phyloP scores from a whole-genome alignment of 2,329 filamentous ascomycete species.

The Penicillium polonicum region DNA sequence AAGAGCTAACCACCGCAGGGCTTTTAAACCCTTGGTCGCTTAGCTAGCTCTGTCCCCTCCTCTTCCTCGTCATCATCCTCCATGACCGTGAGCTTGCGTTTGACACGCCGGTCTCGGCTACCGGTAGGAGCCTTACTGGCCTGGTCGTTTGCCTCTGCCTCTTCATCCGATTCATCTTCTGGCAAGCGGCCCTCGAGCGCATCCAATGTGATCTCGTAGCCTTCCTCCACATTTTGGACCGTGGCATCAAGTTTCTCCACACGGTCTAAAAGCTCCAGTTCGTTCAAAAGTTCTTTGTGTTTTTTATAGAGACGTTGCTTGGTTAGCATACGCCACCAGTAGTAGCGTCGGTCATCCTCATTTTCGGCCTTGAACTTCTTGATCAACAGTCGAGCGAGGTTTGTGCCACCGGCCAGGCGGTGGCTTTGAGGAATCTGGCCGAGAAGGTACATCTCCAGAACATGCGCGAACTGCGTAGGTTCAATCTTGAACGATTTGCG shows the following conservation, averaged over 20 bases:
- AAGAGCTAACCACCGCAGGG: background rate
- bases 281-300: conserved; percentile 59
- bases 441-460: conserved; percentile 63
- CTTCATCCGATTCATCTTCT: conserved; percentile 12
- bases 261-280: conserved; percentile 57
- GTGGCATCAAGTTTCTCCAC: conserved; percentile 61
- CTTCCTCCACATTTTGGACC: conserved; percentile 56
- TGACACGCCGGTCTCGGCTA: conserved; percentile 17
- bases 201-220: conserved; percentile 57
- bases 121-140: conserved; percentile 3
- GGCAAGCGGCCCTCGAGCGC: conserved; percentile 22
- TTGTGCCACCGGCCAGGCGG: conserved; percentile 50
- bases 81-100: conserved; percentile 25
- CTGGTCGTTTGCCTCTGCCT: background rate
- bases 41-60: conserved; percentile 26
- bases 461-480: conserved; percentile 60
- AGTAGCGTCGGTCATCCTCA: conserved; percentile 59
- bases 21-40: conserved; percentile 34
- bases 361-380: conserved; percentile 49
- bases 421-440: conserved; percentile 53
- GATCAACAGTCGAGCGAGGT: conserved; percentile 52
- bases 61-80: conserved; percentile 29
- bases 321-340: conserved; percentile 64
- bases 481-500: conserved; percentile 58
- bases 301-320: conserved; percentile 63